phyloP scores from a whole-genome alignment of 306 rosid species.

The Cucumis hystrix region DNA sequence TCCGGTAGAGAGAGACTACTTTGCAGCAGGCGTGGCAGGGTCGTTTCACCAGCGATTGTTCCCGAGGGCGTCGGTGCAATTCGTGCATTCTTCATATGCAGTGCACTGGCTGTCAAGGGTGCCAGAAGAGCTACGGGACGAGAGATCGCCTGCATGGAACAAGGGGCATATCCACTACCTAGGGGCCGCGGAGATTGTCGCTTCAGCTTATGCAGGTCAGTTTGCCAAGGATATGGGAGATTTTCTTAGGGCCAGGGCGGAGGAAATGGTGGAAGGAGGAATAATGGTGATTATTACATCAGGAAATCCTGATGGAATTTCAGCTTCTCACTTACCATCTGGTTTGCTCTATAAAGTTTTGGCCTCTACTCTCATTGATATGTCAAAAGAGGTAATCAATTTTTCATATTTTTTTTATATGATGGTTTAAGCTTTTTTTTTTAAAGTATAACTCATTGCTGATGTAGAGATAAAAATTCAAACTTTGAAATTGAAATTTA shows the following conservation, averaged over 20 bases:
- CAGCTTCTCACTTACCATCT: neutral
- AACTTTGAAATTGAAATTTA: too few relatives aligned
- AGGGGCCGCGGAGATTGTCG: neutral
- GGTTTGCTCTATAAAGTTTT: neutral
- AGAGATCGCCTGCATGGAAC: conserved; percentile 13
- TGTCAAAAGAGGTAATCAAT: conserved; percentile 33
- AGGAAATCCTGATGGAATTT: neutral
- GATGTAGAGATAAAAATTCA: too few relatives aligned
- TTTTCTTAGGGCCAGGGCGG: conserved; percentile 22
- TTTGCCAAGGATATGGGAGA: conserved; percentile 18
- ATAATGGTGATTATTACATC: conserved; percentile 11
- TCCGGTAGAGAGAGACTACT: conserved; percentile 3
- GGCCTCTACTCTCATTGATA: conserved; percentile 21
- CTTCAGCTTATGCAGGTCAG: conserved; percentile 15
- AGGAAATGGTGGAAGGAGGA: conserved; percentile 29
- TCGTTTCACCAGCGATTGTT: conserved; percentile 19
- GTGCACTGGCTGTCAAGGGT: conserved; percentile 21
- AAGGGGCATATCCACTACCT: conserved; percentile 17
- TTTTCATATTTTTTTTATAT: too few relatives aligned
- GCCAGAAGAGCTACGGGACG: conserved; percentile 10
- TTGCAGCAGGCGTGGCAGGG: conserved; percentile 13
- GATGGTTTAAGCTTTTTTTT: too few relatives aligned
- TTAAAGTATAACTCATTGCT: too few relatives aligned
- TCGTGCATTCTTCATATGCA: conserved; percentile 17
- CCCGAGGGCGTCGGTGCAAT: conserved; percentile 17